Conservation (phyloP, 345 rosid genomes). For the Ricinus communis region DNA sequence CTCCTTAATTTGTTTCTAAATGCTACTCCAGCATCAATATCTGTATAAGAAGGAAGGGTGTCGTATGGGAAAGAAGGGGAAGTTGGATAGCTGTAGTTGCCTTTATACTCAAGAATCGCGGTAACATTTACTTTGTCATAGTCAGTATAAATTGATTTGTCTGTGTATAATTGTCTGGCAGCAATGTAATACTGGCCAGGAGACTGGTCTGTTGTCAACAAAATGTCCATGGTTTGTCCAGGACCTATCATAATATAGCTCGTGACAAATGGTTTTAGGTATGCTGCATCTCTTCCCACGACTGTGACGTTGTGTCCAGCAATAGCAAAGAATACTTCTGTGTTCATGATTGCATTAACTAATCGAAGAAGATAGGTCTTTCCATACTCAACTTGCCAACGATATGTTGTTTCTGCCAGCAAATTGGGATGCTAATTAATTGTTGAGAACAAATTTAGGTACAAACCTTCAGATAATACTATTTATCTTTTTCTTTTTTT, state of each 20-base stretch:
- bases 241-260: conserved; percentile 61
- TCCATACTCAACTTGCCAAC: conserved; percentile 21
- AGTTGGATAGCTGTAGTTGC: conserved; percentile 14
- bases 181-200: conserved; percentile 81
- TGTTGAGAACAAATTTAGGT: too few species aligned
- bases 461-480: too few species aligned
- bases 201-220: conserved; percentile 63
- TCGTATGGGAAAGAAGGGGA: conserved; percentile 25
- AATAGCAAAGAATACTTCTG: conserved; percentile 31
- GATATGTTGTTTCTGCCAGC: conserved; percentile 36
- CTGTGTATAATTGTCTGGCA: conserved; percentile 20
- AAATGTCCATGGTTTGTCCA: conserved; percentile 74
- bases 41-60: conserved; percentile 23
- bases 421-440: too few species aligned
- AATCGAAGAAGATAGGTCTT: conserved; percentile 41
- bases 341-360: conserved; percentile 33
- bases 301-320: conserved; percentile 35
- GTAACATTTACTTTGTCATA: conserved; percentile 85
- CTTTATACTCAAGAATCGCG: conserved; percentile 59
- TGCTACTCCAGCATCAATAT: conserved; percentile 19
- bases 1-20: not conserved
- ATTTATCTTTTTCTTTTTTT: too few species aligned
- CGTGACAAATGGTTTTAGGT: conserved; percentile 24
- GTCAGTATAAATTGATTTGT: conserved; percentile 18
- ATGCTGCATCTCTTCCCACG: conserved; percentile 38